phyloP scores from a whole-genome alignment of 116 monocot genomes.

The Dioscorea cayenensis region DNA sequence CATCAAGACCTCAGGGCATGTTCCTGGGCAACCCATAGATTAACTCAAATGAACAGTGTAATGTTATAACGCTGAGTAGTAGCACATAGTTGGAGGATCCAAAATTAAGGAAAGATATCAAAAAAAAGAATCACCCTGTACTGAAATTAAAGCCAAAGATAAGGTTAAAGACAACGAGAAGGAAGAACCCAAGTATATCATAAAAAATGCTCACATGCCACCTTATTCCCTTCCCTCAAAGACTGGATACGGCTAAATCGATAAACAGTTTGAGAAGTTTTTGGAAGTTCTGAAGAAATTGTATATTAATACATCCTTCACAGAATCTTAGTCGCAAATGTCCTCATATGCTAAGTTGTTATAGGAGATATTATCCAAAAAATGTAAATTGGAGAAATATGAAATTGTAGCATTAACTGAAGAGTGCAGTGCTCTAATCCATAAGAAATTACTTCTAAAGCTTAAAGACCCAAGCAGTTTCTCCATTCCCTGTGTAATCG shows the following conservation, averaged over 20 bases:
- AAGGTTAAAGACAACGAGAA: too few species aligned
- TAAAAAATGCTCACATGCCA: background rate
- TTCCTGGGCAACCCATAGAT: background rate
- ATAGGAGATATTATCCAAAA: too few species aligned
- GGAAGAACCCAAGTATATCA: too few species aligned
- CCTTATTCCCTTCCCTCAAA: constrained; percentile 1
- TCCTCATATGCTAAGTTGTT: too few species aligned
- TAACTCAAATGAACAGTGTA: too few species aligned
- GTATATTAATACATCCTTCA: constrained; percentile 5
- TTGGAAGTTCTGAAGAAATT: constrained; percentile 5
- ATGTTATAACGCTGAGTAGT: background rate
- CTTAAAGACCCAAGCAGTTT: too few species aligned
- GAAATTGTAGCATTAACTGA: background rate
- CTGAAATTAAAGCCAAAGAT: too few species aligned
- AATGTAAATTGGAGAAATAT: too few species aligned
- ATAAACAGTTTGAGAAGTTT: constrained; percentile 5
- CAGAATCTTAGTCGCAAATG: background rate
- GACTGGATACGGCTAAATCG: background rate
- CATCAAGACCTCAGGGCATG: too few species aligned
- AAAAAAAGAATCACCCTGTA: background rate
- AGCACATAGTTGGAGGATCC: background rate
- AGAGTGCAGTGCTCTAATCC: too few species aligned
- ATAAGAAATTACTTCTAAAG: too few species aligned
- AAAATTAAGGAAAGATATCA: background rate
- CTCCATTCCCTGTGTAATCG: too few species aligned